Evolutionary conservation across 2,329 filamentous ascomycete species (phyloP), one percentile per base, ranked within the genome.

Genomic region (Hymenoscyphus fraxineus): DNA sequence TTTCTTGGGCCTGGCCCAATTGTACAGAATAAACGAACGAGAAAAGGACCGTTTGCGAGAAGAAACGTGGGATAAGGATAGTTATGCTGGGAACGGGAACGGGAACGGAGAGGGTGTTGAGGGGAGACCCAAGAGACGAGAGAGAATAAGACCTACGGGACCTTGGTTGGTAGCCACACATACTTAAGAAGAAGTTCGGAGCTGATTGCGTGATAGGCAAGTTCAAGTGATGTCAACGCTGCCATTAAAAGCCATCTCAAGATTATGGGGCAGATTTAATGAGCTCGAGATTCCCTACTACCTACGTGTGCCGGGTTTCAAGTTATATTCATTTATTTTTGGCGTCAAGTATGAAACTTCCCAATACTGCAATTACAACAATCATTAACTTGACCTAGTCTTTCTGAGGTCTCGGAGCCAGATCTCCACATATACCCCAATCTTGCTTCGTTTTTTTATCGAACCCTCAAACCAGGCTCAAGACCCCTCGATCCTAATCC

Each of bases 401-500:
- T 99, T 64, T 85, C 89, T 65, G 95, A 99, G 79, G 88, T 97
- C 19, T 86, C 88, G 39, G 93, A 99, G 75, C 86, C 89, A 19
- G 95, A 99, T 73, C 86, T 99, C 22, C 93, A 91, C 76, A 85
- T 85, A 58, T 99, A 95, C 76, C 91, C 93, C 22, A 99, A 99
- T 75, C 86, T 99, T 51, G 92, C 94, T 6, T 87, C 94, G 65
- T 99, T 99, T 82, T 99, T 99, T 82, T 99, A 98, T 78, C 92
- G 95, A 67, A 92, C 88, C 1, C 83, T 99, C 66, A 98, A 97
- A 77, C 92, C 94, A 6, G 94, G 93, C 40, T 87, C 84, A 13
- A 88, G 95, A 32, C 93, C 93, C 1, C 82, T 99, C 15, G 92
- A 98, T 73, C 86, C 91, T 1, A 87, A 94, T 70, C 85, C 86